These are phyloP conservation scores for Hypomyces rosellus DNA, from an alignment of 2,329 filamentous ascomycete species.

Conservation along the genomic window DNA sequence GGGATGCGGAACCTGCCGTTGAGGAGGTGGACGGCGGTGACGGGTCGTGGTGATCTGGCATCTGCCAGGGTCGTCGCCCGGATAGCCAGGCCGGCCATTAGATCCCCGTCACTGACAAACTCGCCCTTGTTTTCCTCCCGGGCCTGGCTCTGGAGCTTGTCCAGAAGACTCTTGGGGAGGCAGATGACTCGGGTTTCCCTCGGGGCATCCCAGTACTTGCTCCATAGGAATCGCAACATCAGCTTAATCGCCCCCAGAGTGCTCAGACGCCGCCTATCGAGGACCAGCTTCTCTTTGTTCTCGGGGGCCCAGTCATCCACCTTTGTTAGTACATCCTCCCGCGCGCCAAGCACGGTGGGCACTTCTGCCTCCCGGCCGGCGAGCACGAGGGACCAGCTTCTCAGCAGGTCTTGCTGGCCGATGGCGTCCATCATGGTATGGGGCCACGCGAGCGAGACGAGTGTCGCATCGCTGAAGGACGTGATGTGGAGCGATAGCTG, in stretches of 20 bases:
- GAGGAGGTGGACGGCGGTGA: not conserved
- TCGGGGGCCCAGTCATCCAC: not conserved
- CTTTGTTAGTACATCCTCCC: constrained; percentile 13
- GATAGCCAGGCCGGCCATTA: constrained; percentile 31
- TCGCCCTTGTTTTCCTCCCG: constrained; percentile 11
- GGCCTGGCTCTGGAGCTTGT: constrained; percentile 2
- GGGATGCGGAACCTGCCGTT: too few relatives aligned
- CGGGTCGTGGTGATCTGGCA: not conserved
- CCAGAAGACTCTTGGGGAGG: constrained; percentile 24
- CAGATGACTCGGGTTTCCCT: constrained; percentile 32
- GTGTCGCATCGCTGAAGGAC: constrained; percentile 42
- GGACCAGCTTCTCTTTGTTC: constrained; percentile 19
- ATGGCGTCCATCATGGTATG: constrained; percentile 43
- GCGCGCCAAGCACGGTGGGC: constrained; percentile 25
- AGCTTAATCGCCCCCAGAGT: constrained; percentile 18
- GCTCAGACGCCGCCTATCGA: constrained; percentile 19
- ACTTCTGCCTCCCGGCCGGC: constrained; percentile 37
- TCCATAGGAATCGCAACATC: constrained; percentile 11
- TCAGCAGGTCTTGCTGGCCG: constrained; percentile 35
- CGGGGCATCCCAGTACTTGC: constrained; percentile 24
- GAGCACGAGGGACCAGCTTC: constrained; percentile 40
- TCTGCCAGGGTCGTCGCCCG: constrained; percentile 18
- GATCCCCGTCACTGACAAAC: constrained; percentile 41
- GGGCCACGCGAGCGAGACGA: constrained; percentile 40
- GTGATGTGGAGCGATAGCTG: constrained; percentile 42